Evolutionary conservation across 805 yeast species (phyloP), one percentile per base, ranked within the genome.

Genomic region (Pichia gijzeniarum): DNA sequence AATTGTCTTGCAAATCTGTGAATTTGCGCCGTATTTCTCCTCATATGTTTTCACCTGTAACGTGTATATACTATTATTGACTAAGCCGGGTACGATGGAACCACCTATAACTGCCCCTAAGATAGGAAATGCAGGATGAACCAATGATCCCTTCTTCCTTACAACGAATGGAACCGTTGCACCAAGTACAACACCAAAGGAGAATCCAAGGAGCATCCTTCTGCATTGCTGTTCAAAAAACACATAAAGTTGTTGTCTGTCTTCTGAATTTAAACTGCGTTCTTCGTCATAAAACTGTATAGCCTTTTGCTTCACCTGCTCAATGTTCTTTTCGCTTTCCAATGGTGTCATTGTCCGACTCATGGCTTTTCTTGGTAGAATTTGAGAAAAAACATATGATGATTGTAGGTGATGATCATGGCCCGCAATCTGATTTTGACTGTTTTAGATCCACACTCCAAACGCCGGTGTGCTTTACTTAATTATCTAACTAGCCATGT

Each of bases 231-330:
- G 53, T 27, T 63, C 54, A 51, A 70, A 71, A 10, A 70, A 60
- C 12, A 60, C 54, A 3, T 73, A 65, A 19, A 78, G 54, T 17
- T 64, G 64, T 17, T 57, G 52, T 35, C 84, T 57, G 39, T 78
- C 79, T 5, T 58, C 55, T 1, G 63, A 48, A 18, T 64, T 66
- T 35, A 78, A 56, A 5, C 50, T 56, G 32, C 69, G 71, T 49
- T 78, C 84, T 33, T 65, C 66, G 35, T 75, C 74, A 49, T 76
- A 74, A 54, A 78, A 76, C 25, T 64, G 60, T 43, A 71, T 59
- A 2, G 79, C 78, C n/a, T 59, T 54, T 13, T 65, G 51, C 48
- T 67, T 68, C 1, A 75, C 74, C 39, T 63, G 65, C 36, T 65
- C 52, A 37, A 49, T 48, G 25, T 46, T 51, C 4, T 55, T 54